A percentile compares a stretch with the other conserved stretches of the same genome.
phyloP scores from a whole-genome alignment of 1,284 basidiomycete genomes.

The Dichomitus squalens region DNA sequence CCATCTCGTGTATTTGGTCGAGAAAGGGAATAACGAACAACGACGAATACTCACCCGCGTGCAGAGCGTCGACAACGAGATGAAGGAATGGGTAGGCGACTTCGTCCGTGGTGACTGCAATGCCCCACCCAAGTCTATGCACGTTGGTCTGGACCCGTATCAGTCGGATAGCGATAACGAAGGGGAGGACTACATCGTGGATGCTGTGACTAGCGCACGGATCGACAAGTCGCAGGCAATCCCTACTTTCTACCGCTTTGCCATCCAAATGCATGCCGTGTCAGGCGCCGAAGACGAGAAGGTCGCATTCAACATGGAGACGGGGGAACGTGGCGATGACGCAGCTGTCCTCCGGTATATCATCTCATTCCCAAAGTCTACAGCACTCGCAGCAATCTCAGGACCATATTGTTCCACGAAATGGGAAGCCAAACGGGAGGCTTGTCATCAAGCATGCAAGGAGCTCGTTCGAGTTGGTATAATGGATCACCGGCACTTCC shows the following conservation, averaged over 20 bases:
- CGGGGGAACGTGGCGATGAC: slow-evolving; percentile 6
- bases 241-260: slow-evolving; percentile 21
- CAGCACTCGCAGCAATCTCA: slow-evolving; percentile 41
- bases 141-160: slow-evolving; percentile 43
- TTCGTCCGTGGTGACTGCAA: slow-evolving; percentile 42
- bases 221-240: slow-evolving; percentile 57
- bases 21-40: slow-evolving; percentile 57
- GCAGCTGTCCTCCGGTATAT: slow-evolving; percentile 41
- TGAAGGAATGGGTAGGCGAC: slow-evolving; percentile 50
- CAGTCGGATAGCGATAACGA: slow-evolving; percentile 49
- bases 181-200: slow-evolving; percentile 43
- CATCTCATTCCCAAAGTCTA: slow-evolving; percentile 47
- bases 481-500: slow-evolving; percentile 55
- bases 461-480: slow-evolving; percentile 50
- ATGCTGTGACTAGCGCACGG: slow-evolving; percentile 59
- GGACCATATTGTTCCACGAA: slow-evolving; percentile 49
- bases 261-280: not conserved
- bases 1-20: slow-evolving; percentile 64
- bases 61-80: slow-evolving; percentile 27
- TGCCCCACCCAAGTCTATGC: slow-evolving; percentile 47
- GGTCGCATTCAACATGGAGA: slow-evolving; percentile 1
- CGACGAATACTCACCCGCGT: slow-evolving; percentile 46
- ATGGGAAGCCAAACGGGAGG: slow-evolving; percentile 56
- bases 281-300: not conserved
- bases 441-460: slow-evolving; percentile 48